phyloP scores from a whole-genome alignment of 2,329 filamentous ascomycete genomes.

The Calonectria fujianensis region DNA sequence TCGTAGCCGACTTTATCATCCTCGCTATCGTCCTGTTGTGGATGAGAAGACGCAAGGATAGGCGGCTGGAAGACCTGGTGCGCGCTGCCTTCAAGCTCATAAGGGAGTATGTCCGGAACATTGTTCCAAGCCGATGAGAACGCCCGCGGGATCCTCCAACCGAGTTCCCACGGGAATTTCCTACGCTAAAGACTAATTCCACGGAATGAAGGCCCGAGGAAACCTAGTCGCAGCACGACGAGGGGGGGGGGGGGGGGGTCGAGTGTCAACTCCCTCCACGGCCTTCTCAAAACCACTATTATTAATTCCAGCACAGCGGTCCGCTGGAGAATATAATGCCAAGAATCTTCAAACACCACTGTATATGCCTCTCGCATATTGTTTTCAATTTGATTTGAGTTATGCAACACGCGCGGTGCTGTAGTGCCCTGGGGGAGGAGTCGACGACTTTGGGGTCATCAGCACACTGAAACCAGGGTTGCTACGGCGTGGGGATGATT shows the following conservation, averaged over 20 bases:
- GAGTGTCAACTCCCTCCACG: background rate
- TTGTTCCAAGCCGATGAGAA: constrained; percentile 74
- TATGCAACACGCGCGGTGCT: background rate
- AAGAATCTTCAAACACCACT: constrained; percentile 12
- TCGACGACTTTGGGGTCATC: background rate
- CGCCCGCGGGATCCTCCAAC: background rate
- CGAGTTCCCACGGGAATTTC: background rate
- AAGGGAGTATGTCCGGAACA: constrained; percentile 75
- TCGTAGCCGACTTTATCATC: constrained; percentile 82
- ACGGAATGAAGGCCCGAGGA: background rate
- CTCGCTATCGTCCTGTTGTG: constrained; percentile 80
- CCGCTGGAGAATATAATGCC: constrained; percentile 8
- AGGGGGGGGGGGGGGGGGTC: background rate
- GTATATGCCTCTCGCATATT: constrained; percentile 24
- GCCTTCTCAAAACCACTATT: constrained; percentile 14
- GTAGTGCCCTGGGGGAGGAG: background rate
- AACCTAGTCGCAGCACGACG: background rate
- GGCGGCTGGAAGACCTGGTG: constrained; percentile 83
- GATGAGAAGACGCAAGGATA: constrained; percentile 83
- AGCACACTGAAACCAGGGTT: background rate
- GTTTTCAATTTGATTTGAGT: constrained; percentile 23
- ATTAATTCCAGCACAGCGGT: constrained; percentile 5
- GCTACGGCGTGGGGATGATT: background rate
- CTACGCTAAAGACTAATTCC: background rate
- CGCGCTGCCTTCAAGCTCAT: constrained; percentile 75